Evolutionary conservation across 2,329 filamentous ascomycete species (phyloP), one percentile per base, ranked within the genome.

Genomic region (Phaeosphaeriaceae sp.): DNA sequence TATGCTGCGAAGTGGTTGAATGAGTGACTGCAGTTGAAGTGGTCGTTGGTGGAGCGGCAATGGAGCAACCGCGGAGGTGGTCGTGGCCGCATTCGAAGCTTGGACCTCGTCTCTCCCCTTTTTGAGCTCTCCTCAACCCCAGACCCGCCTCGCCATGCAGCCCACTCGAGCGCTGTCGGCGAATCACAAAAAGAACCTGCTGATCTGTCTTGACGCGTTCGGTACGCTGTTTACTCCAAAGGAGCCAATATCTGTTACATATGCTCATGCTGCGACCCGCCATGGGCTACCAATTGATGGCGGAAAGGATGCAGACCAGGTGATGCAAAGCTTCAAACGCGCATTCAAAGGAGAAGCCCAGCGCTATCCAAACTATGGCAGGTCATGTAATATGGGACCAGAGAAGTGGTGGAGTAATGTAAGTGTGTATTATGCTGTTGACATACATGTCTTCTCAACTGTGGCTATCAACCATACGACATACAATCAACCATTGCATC

Each of bases 171-270:
- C 46, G 52, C 42, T 61, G 6, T 11, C 51, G n/a, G 42, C 54
- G 25, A 72, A 66, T 51, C 72, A 62, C 50, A 72, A 66, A 53
- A 74, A 64, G 52, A 85, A 86, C 58, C 78, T 89, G 1, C 74
- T 89, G 0, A 72, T 89, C 1, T 86, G 85, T 58, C 85, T 89
- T 53, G 87, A 90, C 70, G 87, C 87, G 4, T 89, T 89, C 63
- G 86, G 85, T n/a, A 90, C 87, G 0, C 77, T 90, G 2, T 89
- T 88, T 73, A 76, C 73, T 11, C 86, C 86, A 0, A 82, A 77
- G 49, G 66, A 68, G 10, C 76, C 84, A 1, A 81, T 89, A 7
- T 76, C 80, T 5, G 70, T 78, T 52, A 84, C 88, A 63, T 90
- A 90, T 70, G 80, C 75, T 40, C 73, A 80, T 20, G 78, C 85